These are phyloP conservation scores for Cruciata laevipes DNA, from an alignment of 257 asterid genomes.

Conservation along the genomic window DNA sequence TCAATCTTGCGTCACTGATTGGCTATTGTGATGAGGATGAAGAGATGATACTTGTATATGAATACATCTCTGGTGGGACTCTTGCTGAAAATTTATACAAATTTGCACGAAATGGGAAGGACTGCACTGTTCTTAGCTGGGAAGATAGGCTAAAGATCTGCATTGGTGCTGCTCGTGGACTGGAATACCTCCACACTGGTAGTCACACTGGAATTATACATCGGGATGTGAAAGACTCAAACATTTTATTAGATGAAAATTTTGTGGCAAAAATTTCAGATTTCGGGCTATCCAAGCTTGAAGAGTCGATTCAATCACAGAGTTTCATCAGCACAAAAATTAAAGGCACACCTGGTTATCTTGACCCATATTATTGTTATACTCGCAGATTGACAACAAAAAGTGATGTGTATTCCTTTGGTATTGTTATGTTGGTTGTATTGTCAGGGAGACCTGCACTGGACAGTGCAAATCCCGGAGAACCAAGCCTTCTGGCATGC, in stretches of 20 bases:
- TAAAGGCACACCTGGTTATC: slow-evolving; percentile 7
- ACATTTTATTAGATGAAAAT: slow-evolving; percentile 9
- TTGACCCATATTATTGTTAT: not conserved
- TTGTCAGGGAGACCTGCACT: slow-evolving; percentile 5
- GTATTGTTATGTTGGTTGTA: slow-evolving; percentile 11
- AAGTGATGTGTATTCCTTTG: slow-evolving; percentile 10
- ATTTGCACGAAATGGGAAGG: not conserved
- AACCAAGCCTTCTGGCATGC: not conserved
- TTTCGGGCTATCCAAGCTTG: not conserved
- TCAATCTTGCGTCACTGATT: not conserved
- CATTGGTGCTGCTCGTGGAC: slow-evolving; percentile 4
- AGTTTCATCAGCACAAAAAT: slow-evolving; percentile 6
- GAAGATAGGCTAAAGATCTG: slow-evolving; percentile 19
- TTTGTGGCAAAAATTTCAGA: slow-evolving; percentile 12
- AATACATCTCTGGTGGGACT: not conserved
- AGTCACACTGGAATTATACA: not conserved
- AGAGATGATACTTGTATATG: not conserved
- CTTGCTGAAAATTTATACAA: not conserved
- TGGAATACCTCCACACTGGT: not conserved
- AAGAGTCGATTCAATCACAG: not conserved
- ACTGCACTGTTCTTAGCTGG: slow-evolving; percentile 13
- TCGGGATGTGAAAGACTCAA: slow-evolving; percentile 10
- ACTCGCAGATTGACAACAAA: not conserved
- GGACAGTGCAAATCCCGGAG: not conserved
- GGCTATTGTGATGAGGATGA: not conserved